Base-by-base conservation (phyloP, 164 flowering plant genomes). In the Chimonanthus salicifolius region DNA sequence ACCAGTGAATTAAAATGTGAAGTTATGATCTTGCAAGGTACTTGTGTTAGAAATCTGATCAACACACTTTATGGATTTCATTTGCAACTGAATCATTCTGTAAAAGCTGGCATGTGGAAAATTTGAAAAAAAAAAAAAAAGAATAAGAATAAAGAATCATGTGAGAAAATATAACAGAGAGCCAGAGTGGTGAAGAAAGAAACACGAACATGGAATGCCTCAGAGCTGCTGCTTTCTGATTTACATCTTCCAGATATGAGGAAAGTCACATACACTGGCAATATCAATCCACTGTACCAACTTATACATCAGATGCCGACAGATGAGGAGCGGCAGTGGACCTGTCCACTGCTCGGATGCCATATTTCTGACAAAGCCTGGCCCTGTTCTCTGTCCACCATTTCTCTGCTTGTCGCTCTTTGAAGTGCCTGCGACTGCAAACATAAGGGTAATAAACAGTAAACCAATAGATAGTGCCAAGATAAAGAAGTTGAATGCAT, bases 341-440 rank as follows among this genome's bases (percentile, higher is more conserved):
- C 71, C 62, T 75, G 1, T 69, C 78, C 51, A 69, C 64, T 72
- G 45, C 68, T 6, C 70, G 69, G 79, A 78, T 83, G 69, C 86
- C 81, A 77, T 88, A 85, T 78, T 84, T 83, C 73, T 90, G 84
- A n/a, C 80, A 87, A 33, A 94, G 86, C 69, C 78, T 84, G 15
- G 76, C 71, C 47, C 83, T 89, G 78, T 91, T 81, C 71, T 85
- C 93, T 58, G 87, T 80, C 97, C 98, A 94, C 98, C 98, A 94
- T 66, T 79, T 86, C 84, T 91, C 95, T 49, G 97, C 97, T 77
- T 90, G 84, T 74, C 80, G 87, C 80, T 94, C 94, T 1, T 84
- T 85, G 80, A 90, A 94, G 49, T 82, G 86, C 78, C 81, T 90
- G 70, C 97, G 89, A 75, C 98, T 94, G 88, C 60, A 49, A 50